These are phyloP conservation scores for Penicillium italicum DNA, from an alignment of 2,329 filamentous ascomycete genomes.

Conservation along the genomic window DNA sequence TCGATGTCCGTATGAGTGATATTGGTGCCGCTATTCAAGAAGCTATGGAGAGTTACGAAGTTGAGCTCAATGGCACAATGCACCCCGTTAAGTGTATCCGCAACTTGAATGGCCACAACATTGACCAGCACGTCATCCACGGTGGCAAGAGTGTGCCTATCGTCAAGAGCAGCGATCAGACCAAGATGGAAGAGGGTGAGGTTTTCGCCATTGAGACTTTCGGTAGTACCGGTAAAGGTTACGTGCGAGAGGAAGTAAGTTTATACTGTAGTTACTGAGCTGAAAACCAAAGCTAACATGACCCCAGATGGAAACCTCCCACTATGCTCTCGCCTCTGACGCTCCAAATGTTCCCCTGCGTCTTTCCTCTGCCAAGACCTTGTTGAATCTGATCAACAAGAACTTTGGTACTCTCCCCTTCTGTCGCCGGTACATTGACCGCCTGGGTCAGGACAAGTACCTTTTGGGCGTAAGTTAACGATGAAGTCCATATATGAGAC, in stretches of 20 bases:
- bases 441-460: constrained; percentile 92
- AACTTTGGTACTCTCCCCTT: constrained; percentile 93
- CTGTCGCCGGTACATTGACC: constrained; percentile 85
- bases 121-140: constrained; percentile 84
- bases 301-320: constrained; percentile 68
- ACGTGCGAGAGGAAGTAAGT: constrained; percentile 76
- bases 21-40: constrained; percentile 83
- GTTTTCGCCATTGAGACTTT: constrained; percentile 96
- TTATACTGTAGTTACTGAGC: constrained; percentile 4
- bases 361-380: constrained; percentile 75
- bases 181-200: constrained; percentile 97
- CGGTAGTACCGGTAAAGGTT: constrained; percentile 85
- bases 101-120: constrained; percentile 86
- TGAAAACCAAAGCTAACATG: constrained; percentile 6
- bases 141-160: constrained; percentile 90
- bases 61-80: constrained; percentile 74
- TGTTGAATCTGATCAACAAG: constrained; percentile 88
- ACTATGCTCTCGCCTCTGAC: constrained; percentile 75
- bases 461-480: constrained; percentile 67
- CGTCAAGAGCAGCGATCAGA: constrained; percentile 80
- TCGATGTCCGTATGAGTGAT: constrained; percentile 84
- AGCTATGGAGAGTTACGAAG: constrained; percentile 88
- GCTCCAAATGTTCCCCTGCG: constrained; percentile 72
- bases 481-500: background rate
- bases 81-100: constrained; percentile 80